Percentiles rank a stretch among this genome's conserved stretches.
phyloP scores from a whole-genome alignment of 768 basidiomycete species.

The Rhizopogon salebrosus region DNA sequence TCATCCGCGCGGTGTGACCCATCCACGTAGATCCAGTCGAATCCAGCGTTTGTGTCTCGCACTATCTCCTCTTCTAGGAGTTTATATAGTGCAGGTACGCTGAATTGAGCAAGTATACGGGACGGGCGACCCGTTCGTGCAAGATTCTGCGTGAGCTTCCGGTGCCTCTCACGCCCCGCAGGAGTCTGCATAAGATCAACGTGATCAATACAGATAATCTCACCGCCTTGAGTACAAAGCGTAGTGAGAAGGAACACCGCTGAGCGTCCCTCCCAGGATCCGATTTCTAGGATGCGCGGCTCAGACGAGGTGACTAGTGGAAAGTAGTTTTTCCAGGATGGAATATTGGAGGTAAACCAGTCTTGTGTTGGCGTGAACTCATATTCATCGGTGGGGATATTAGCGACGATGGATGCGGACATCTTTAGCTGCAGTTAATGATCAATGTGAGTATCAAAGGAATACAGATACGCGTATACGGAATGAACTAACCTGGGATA shows the following conservation, averaged over 20 bases:
- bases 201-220: constrained; percentile 53
- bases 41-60: constrained; percentile 31
- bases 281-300: constrained; percentile 52
- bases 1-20: constrained; percentile 58
- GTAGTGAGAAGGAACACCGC: constrained; percentile 49
- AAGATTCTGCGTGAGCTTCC: constrained; percentile 44
- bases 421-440: neutral
- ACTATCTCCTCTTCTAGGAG: constrained; percentile 43
- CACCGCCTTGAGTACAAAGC: constrained; percentile 39
- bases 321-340: constrained; percentile 39
- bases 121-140: constrained; percentile 36
- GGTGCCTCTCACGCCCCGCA: constrained; percentile 41
- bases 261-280: constrained; percentile 62
- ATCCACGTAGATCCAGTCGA: constrained; percentile 57
- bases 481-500: neutral
- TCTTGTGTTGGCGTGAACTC: constrained; percentile 51
- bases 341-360: constrained; percentile 47
- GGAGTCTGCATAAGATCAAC: constrained; percentile 48
- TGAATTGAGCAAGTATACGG: constrained; percentile 48
- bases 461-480: neutral
- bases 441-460: neutral
- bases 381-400: constrained; percentile 16
- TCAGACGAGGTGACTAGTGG: constrained; percentile 28
- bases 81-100: constrained; percentile 43
- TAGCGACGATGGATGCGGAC: neutral